These are phyloP conservation scores for Yamadazyma endophytica DNA, from an alignment of 805 yeast species.

Conservation along the genomic window DNA sequence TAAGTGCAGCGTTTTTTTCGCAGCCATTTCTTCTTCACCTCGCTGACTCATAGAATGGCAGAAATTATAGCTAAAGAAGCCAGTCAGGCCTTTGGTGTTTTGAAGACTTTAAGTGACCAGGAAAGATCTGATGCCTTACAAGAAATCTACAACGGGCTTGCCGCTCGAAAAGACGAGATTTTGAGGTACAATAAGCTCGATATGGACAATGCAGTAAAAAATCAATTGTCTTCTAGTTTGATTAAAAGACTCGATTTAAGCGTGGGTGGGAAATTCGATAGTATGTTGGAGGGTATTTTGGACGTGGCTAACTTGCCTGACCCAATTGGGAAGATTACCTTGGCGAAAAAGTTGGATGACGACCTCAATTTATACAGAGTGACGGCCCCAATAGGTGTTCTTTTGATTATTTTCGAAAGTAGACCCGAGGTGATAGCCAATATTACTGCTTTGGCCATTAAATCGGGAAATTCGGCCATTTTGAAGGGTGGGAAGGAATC, in stretches of 20 bases:
- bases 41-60: constrained; percentile 6
- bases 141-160: constrained; percentile 67
- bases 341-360: constrained; percentile 83
- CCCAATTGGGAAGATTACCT: constrained; percentile 85
- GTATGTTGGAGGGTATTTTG: constrained; percentile 90
- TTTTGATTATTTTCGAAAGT: constrained; percentile 89
- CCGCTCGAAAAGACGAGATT: constrained; percentile 55
- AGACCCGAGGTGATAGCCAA: constrained; percentile 99
- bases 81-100: constrained; percentile 73
- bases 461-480: constrained; percentile 95
- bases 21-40: too few relatives aligned
- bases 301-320: constrained; percentile 89
- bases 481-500: constrained; percentile 97
- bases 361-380: constrained; percentile 79
- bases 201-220: constrained; percentile 61
- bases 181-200: constrained; percentile 73
- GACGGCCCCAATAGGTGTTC: constrained; percentile 92
- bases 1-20: too few relatives aligned
- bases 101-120: constrained; percentile 73
- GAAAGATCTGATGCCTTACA: constrained; percentile 70
- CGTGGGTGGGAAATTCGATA: constrained; percentile 79
- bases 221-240: constrained; percentile 63
- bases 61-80: constrained; percentile 59
- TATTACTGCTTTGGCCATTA: constrained; percentile 90
- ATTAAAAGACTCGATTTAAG: constrained; percentile 82